A percentile compares a stretch with the other conserved stretches of the same genome.
These are phyloP conservation scores for Dendrostoma leiphaemia DNA, from an alignment of 2,329 filamentous ascomycete genomes.

Conservation along the genomic window DNA sequence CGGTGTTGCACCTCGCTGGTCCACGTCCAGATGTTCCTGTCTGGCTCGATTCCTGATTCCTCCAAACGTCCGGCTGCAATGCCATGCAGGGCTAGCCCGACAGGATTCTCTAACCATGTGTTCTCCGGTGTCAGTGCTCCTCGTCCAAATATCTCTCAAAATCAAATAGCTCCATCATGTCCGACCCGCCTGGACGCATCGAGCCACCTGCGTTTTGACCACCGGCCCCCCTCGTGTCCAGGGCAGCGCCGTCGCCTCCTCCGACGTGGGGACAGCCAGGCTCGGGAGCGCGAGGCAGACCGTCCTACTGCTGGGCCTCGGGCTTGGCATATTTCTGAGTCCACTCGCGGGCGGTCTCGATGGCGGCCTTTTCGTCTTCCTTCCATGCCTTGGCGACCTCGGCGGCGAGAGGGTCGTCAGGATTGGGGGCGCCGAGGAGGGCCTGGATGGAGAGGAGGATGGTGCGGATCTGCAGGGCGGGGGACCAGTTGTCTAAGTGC, in stretches of 20 bases:
- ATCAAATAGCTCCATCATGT: no score
- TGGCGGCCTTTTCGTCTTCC: constrained; percentile 89
- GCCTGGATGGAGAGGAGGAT: constrained; percentile 99
- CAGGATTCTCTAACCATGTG: no score
- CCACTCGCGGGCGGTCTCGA: constrained; percentile 90
- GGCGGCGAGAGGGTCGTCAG: constrained; percentile 96
- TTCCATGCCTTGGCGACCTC: constrained; percentile 99
- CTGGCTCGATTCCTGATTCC: no score
- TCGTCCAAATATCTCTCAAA: no score
- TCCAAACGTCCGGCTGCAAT: no score
- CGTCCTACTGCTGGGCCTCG: constrained; percentile 9
- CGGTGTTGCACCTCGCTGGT: no score
- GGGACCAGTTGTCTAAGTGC: constrained; percentile 89
- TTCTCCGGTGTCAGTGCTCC: no score
- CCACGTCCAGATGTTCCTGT: no score
- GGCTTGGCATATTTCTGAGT: constrained; percentile 72
- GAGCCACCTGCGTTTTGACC: not conserved
- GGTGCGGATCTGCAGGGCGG: constrained; percentile 93
- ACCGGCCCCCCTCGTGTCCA: not conserved
- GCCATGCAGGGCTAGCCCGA: no score
- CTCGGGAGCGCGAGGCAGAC: not conserved
- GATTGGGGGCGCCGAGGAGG: constrained; percentile 91
- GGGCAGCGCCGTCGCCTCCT: not conserved
- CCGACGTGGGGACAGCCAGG: not conserved
- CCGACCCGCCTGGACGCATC: not conserved